Percentiles rank a stretch among this genome's conserved stretches.
phyloP scores from a whole-genome alignment of 768 basidiomycete species.

The Paxillus involutus region DNA sequence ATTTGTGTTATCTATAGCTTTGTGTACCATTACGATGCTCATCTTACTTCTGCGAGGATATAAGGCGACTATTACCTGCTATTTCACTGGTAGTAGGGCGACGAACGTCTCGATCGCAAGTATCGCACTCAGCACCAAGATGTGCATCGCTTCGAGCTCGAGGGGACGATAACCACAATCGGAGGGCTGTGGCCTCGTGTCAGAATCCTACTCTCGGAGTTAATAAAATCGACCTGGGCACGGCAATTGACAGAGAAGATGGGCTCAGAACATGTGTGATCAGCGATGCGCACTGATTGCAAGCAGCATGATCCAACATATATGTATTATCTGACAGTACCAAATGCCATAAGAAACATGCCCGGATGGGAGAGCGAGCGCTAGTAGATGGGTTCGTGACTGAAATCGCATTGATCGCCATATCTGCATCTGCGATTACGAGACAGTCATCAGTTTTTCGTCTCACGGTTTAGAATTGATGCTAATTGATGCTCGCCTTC shows the following conservation, averaged over 20 bases:
- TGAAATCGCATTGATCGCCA: conserved; percentile 85
- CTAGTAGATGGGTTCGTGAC: conserved; percentile 55
- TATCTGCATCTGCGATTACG: conserved; percentile 79
- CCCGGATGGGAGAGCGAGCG: background rate
- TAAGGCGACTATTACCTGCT: conserved; percentile 8
- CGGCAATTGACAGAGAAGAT: background rate
- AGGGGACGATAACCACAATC: background rate
- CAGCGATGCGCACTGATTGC: conserved; percentile 4
- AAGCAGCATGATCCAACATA: conserved; percentile 9
- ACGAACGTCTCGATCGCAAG: background rate
- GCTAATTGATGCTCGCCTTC: conserved; percentile 80
- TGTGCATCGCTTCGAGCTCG: too few species aligned
- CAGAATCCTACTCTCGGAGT: background rate
- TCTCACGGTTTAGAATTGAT: conserved; percentile 21
- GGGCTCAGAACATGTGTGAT: background rate
- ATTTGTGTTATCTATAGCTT: conserved; percentile 36
- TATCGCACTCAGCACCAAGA: too few species aligned
- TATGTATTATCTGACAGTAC: conserved; percentile 13
- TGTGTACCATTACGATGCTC: conserved; percentile 31
- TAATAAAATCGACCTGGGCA: background rate
- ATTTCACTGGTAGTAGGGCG: background rate
- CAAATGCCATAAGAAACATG: conserved; percentile 9
- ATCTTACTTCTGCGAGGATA: conserved; percentile 16
- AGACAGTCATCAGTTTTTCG: conserved; percentile 39
- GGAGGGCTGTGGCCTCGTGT: background rate